Evolutionary conservation across 2,329 filamentous ascomycete species (phyloP).

Genomic region (Alternaria angustiovoidea): DNA sequence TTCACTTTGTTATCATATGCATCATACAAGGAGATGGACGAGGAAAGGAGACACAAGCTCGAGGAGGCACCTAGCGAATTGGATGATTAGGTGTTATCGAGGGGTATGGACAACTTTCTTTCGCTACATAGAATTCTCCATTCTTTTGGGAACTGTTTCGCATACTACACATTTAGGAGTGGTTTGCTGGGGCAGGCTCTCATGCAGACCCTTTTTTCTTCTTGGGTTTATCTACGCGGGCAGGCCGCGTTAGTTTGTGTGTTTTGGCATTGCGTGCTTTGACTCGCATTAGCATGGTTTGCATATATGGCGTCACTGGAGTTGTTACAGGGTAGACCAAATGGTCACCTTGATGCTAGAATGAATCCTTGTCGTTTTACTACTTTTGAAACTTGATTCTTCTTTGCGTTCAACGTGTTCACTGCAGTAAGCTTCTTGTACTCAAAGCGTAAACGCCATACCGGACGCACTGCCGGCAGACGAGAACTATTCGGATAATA

Average conservation of each 20-base stretch:
- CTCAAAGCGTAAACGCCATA: background rate
- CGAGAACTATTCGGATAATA: background rate
- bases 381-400: background rate
- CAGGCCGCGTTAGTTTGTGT: background rate
- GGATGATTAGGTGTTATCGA: conserved; percentile 45
- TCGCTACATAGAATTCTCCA: background rate
- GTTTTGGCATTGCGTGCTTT: background rate
- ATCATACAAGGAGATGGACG: conserved; percentile 91
- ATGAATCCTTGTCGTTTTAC: background rate
- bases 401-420: background rate
- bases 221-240: background rate
- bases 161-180: background rate
- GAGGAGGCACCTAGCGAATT: conserved; percentile 55
- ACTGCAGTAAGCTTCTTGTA: background rate
- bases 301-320: background rate
- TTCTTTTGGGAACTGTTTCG: background rate
- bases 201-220: background rate
- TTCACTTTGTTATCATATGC: conserved; percentile 90
- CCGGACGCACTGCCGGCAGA: background rate
- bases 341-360: background rate
- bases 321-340: background rate
- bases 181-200: background rate
- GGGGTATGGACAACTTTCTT: background rate
- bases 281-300: background rate
- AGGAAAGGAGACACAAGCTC: conserved; percentile 73